These are phyloP conservation scores for Talaromyces amestolkiae DNA, from an alignment of 2,329 filamentous ascomycete genomes.

Conservation along the genomic window DNA sequence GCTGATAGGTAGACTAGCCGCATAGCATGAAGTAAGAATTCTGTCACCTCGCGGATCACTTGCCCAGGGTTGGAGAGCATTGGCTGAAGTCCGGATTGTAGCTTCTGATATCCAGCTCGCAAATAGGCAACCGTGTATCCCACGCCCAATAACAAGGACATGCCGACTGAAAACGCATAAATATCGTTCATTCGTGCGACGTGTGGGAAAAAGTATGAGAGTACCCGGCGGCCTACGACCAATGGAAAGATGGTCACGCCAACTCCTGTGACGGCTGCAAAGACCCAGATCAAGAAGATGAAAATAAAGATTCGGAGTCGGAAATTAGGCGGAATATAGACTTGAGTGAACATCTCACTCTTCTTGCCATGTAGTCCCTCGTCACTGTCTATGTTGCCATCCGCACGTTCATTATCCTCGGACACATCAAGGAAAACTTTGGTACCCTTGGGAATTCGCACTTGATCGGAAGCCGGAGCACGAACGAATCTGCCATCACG, in stretches of 20 bases:
- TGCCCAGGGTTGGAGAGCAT: constrained; percentile 33
- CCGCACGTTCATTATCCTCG: constrained; percentile 63
- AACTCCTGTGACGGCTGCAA: constrained; percentile 84
- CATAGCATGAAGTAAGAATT: constrained; percentile 35
- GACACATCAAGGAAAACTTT: constrained; percentile 76
- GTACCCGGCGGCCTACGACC: constrained; percentile 75
- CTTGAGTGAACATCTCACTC: constrained; percentile 63
- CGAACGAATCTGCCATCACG: constrained; percentile 80
- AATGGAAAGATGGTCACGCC: constrained; percentile 82
- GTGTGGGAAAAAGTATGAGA: constrained; percentile 68
- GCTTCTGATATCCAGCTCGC: constrained; percentile 24
- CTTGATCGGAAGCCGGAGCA: constrained; percentile 91
- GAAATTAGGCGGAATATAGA: constrained; percentile 85
- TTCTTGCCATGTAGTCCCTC: constrained; percentile 60
- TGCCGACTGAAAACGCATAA: constrained; percentile 88
- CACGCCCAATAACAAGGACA: constrained; percentile 72
- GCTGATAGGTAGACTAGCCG: constrained; percentile 71
- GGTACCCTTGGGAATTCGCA: constrained; percentile 83
- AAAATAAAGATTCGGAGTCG: constrained; percentile 76
- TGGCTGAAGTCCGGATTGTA: constrained; percentile 27
- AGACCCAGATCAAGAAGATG: constrained; percentile 86
- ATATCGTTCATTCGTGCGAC: constrained; percentile 84
- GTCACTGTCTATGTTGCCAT: constrained; percentile 55
- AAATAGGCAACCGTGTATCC: constrained; percentile 61
- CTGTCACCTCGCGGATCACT: constrained; percentile 25